phyloP scores from a whole-genome alignment of 257 asterid genomes.

The Catharanthus roseus region DNA sequence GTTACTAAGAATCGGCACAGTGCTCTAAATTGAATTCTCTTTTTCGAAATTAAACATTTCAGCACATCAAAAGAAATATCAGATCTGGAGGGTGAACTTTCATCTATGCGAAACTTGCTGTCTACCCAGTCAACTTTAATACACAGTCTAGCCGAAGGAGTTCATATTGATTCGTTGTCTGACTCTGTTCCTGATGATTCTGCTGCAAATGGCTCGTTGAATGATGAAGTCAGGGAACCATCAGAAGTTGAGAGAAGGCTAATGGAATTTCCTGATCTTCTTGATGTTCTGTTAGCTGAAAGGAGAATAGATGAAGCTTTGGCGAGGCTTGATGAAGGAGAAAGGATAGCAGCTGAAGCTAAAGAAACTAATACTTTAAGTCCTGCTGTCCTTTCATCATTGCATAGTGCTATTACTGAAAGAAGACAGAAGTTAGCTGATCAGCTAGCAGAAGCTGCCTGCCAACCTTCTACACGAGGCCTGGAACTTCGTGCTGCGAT shows the following conservation, averaged over 20 bases:
- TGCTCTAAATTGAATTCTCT: not conserved
- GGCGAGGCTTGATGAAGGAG: constrained; percentile 86
- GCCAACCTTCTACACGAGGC: constrained; percentile 96
- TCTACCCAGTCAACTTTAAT: constrained; percentile 94
- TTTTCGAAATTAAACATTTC: constrained; percentile 19
- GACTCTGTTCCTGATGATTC: constrained; percentile 43
- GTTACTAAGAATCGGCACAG: not conserved
- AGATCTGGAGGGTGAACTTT: constrained; percentile 96
- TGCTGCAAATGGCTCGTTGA: constrained; percentile 36
- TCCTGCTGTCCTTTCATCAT: constrained; percentile 43
- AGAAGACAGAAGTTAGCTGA: constrained; percentile 86
- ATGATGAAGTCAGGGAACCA: constrained; percentile 53
- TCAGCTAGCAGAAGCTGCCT: constrained; percentile 95
- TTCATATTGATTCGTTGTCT: constrained; percentile 58
- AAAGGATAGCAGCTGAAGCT: constrained; percentile 57
- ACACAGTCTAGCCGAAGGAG: constrained; percentile 95
- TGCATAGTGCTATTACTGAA: constrained; percentile 63
- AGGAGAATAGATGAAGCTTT: constrained; percentile 97
- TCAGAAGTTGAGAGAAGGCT: constrained; percentile 80
- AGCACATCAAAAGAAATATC: constrained; percentile 99
- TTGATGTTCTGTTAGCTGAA: constrained; percentile 92
- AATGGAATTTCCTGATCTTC: constrained; percentile 79
- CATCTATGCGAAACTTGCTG: constrained; percentile 91
- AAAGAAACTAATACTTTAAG: constrained; percentile 51
- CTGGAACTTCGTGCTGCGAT: constrained; percentile 94